Conservation (phyloP, 2,329 filamentous ascomycete genomes). For the Phialophora expanda region DNA sequence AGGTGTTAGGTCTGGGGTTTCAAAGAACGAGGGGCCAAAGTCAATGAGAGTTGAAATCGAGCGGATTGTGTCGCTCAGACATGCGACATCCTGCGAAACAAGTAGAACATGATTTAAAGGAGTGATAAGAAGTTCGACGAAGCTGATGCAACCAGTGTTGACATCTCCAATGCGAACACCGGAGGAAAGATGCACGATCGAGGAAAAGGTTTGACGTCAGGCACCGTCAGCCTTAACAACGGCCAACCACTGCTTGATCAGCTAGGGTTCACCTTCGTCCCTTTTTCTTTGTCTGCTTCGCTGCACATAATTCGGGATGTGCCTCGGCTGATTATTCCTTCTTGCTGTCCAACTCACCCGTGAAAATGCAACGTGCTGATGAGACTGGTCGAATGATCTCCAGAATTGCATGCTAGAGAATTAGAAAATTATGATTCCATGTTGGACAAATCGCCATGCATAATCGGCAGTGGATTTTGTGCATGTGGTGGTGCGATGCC, state of each 20-base stretch:
- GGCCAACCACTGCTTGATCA: slow-evolving; percentile 2
- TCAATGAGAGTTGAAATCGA: background rate
- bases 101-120: slow-evolving; percentile 6
- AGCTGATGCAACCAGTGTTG: slow-evolving; percentile 8
- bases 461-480: background rate
- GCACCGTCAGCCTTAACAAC: slow-evolving; percentile 2
- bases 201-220: slow-evolving; percentile 19
- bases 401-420: background rate
- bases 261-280: background rate
- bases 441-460: background rate
- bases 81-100: slow-evolving; percentile 5
- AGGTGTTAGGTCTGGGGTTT: slow-evolving; percentile 1
- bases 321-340: background rate
- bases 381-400: background rate
- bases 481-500: background rate
- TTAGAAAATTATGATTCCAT: background rate
- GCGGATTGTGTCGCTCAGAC: background rate
- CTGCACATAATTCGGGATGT: background rate
- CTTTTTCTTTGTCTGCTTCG: background rate
- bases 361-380: background rate
- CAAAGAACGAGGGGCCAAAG: background rate
- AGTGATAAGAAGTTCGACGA: slow-evolving; percentile 4
- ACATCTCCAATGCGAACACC: slow-evolving; percentile 12
- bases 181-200: slow-evolving; percentile 9
- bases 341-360: background rate